Percentiles rank a stretch among this genome's conserved stretches.
These are phyloP conservation scores for Lyophyllum decastes DNA, from an alignment of 768 basidiomycete genomes.

Conservation along the genomic window DNA sequence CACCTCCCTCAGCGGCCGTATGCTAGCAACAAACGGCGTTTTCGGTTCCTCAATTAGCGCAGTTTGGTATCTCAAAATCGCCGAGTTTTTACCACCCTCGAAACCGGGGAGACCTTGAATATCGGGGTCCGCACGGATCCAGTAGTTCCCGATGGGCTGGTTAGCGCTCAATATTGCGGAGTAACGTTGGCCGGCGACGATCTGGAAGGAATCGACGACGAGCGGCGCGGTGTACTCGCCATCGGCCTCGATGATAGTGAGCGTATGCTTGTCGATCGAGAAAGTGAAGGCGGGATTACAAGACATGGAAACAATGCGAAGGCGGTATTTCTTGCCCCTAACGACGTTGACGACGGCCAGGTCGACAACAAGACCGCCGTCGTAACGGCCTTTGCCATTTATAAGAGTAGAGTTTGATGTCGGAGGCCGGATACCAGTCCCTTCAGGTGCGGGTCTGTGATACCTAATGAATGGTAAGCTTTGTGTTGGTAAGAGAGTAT, in stretches of 20 bases:
- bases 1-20: not conserved
- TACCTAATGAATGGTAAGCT: not conserved
- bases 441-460: not conserved
- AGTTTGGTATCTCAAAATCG: constrained; percentile 38
- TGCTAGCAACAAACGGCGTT: constrained; percentile 21
- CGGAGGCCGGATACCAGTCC: not conserved
- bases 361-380: not conserved
- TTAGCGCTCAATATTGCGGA: not conserved
- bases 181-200: not conserved
- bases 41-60: constrained; percentile 31
- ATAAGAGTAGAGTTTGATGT: not conserved
- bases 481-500: too few relatives aligned
- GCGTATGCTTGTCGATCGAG: constrained; percentile 42
- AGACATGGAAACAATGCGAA: constrained; percentile 44
- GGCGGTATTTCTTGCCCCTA: constrained; percentile 39
- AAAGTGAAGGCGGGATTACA: constrained; percentile 44
- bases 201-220: not conserved
- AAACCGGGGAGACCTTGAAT: constrained; percentile 20
- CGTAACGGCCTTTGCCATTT: not conserved
- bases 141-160: constrained; percentile 36
- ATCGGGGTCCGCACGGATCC: constrained; percentile 38
- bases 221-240: not conserved
- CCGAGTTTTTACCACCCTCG: constrained; percentile 37
- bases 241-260: constrained; percentile 14
- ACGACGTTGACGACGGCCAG: constrained; percentile 39